A percentile compares a stretch with the other conserved stretches of the same genome.
Evolutionary conservation across 2,329 filamentous ascomycete genomes (phyloP).

Genomic region (Cladosporium velox): DNA sequence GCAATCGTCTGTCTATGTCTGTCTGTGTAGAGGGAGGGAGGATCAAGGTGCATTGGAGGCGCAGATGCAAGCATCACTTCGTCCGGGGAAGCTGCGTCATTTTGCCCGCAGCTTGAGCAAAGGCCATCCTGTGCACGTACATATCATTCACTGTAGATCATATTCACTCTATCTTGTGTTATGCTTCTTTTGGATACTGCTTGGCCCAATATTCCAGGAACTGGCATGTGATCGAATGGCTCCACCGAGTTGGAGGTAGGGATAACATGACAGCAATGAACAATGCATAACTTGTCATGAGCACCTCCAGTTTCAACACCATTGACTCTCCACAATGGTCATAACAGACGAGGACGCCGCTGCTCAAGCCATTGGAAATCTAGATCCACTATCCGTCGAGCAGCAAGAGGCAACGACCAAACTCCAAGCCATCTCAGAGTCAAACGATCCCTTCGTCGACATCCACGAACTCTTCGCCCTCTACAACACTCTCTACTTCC

Average conservation of each 20-base stretch:
- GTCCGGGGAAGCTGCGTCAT: constrained; percentile 11
- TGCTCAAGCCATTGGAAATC: constrained; percentile 40
- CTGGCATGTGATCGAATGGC: background rate
- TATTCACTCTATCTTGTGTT: background rate
- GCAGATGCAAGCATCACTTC: constrained; percentile 14
- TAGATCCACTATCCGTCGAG: constrained; percentile 38
- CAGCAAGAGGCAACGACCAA: constrained; percentile 38
- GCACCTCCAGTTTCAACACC: background rate
- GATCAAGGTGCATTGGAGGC: background rate
- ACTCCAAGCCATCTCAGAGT: constrained; percentile 42
- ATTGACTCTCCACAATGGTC: constrained; percentile 34
- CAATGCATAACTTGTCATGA: background rate
- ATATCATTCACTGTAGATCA: background rate
- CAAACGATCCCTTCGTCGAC: constrained; percentile 43
- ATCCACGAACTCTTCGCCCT: constrained; percentile 44
- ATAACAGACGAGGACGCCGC: constrained; percentile 46
- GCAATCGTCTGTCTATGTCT: background rate
- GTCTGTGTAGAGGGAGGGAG: background rate
- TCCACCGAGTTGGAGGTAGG: too few species aligned
- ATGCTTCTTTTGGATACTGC: background rate
- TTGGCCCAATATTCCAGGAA: background rate
- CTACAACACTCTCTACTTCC: constrained; percentile 48
- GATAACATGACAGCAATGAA: background rate
- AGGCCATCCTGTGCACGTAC: background rate
- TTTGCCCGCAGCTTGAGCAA: constrained; percentile 4